phyloP scores from a whole-genome alignment of 129 eudicot species.

The Apium graveolens region DNA sequence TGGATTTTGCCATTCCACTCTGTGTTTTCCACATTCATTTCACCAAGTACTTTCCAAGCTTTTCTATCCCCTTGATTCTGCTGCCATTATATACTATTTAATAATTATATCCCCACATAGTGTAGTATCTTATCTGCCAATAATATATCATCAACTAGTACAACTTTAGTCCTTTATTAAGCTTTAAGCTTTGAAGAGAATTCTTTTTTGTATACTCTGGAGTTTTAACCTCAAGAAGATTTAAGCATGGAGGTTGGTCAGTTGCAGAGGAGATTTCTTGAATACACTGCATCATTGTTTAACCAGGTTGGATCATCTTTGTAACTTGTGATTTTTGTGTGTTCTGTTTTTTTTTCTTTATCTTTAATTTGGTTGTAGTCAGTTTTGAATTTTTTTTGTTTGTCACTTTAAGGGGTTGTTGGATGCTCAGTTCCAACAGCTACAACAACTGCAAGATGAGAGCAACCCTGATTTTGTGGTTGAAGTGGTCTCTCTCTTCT shows the following conservation, averaged over 20 bases:
- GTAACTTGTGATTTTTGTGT: background rate
- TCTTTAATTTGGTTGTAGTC: constrained; percentile 9
- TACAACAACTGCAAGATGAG: constrained; percentile 85
- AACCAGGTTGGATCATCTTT: constrained; percentile 34
- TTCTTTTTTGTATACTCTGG: background rate
- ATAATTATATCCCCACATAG: background rate
- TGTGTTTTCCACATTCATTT: constrained; percentile 13
- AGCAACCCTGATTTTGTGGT: constrained; percentile 85
- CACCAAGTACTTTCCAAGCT: constrained; percentile 27
- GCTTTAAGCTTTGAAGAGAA: background rate
- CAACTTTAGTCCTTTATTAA: background rate
- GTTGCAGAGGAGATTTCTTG: constrained; percentile 67
- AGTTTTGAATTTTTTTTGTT: constrained; percentile 5
- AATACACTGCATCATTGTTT: constrained; percentile 47
- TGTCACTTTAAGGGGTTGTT: constrained; percentile 46
- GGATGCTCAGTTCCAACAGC: constrained; percentile 77
- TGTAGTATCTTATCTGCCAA: background rate
- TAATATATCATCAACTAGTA: background rate
- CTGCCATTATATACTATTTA: constrained; percentile 1
- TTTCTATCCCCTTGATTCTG: constrained; percentile 7
- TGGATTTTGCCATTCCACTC: background rate
- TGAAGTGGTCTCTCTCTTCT: constrained; percentile 84
- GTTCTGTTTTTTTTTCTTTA: background rate
- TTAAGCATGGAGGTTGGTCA: constrained; percentile 36
- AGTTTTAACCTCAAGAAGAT: too few species aligned